A percentile compares a stretch with the other conserved stretches of the same genome.
Evolutionary conservation across 2,329 filamentous ascomycete species (phyloP).

Genomic region (Aspergillus udagawae): DNA sequence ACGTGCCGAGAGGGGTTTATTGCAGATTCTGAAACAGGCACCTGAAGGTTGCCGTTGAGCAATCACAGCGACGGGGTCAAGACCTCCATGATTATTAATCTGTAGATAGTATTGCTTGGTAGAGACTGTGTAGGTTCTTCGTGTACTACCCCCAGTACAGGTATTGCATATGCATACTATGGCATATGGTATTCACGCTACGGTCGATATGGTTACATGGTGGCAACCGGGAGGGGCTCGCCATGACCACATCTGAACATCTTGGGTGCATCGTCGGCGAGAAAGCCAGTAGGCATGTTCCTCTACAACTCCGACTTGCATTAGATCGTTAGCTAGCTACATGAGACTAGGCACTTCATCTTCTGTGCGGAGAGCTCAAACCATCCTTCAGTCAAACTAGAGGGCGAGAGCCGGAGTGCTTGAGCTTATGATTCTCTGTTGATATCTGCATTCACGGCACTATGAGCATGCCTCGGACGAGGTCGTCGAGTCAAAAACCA

Average conservation of each 20-base stretch:
- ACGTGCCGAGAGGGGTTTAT: slow-evolving; percentile 2
- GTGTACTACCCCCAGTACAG: background rate
- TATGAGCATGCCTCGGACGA: background rate
- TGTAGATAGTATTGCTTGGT: background rate
- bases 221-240: background rate
- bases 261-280: background rate
- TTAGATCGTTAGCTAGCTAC: background rate
- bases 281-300: background rate
- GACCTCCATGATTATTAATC: background rate
- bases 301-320: background rate
- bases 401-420: background rate
- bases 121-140: background rate
- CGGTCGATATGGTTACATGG: background rate
- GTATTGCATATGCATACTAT: background rate
- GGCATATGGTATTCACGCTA: background rate
- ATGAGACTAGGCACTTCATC: background rate
- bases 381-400: background rate
- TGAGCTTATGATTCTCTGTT: background rate
- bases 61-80: background rate
- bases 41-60: background rate
- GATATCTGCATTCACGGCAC: too few relatives aligned
- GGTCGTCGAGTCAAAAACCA: background rate
- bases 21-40: slow-evolving; percentile 15
- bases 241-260: background rate
- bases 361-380: background rate